These are phyloP conservation scores for Neurospora sp. DNA, from an alignment of 495 filamentous ascomycete genomes.

Conservation along the genomic window DNA sequence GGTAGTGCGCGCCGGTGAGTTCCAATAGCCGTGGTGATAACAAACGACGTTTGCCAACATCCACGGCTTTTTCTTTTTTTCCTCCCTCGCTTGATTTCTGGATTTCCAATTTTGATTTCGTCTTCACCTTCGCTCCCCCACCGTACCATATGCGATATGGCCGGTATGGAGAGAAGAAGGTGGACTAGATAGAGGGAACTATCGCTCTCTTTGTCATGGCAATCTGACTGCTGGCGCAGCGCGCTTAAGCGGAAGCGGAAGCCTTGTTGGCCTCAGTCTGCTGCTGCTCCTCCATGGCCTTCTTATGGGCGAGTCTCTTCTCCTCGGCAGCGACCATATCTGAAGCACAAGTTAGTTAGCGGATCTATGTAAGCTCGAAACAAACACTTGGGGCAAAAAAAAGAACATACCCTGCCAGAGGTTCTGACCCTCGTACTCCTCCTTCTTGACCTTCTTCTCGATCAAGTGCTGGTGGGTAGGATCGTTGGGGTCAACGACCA, in stretches of 20 bases:
- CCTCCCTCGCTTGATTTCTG: not conserved
- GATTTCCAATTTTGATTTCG: not conserved
- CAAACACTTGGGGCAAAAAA: not conserved
- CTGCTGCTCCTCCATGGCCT: constrained; percentile 16
- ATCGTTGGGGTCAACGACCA: constrained; percentile 61
- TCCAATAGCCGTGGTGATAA: not conserved
- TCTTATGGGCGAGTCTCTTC: constrained; percentile 49
- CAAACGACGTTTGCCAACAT: not conserved
- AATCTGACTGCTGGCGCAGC: not conserved
- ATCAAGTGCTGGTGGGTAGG: constrained; percentile 60
- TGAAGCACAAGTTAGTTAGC: constrained; percentile 15
- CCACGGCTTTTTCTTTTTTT: not conserved
- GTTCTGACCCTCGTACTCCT: constrained; percentile 70
- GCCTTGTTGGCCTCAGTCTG: constrained; percentile 1
- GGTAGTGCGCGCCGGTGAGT: not conserved
- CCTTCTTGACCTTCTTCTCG: constrained; percentile 59
- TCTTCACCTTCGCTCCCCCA: not conserved
- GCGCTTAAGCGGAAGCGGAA: constrained; percentile 3
- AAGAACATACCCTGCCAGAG: constrained; percentile 67
- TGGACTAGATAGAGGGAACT: not conserved
- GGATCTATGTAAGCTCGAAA: not conserved
- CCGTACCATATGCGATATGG: not conserved
- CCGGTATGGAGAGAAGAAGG: not conserved
- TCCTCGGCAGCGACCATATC: constrained; percentile 76
- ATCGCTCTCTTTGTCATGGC: not conserved